phyloP scores from a whole-genome alignment of 805 yeast species.

The Yarrowia sp. region DNA sequence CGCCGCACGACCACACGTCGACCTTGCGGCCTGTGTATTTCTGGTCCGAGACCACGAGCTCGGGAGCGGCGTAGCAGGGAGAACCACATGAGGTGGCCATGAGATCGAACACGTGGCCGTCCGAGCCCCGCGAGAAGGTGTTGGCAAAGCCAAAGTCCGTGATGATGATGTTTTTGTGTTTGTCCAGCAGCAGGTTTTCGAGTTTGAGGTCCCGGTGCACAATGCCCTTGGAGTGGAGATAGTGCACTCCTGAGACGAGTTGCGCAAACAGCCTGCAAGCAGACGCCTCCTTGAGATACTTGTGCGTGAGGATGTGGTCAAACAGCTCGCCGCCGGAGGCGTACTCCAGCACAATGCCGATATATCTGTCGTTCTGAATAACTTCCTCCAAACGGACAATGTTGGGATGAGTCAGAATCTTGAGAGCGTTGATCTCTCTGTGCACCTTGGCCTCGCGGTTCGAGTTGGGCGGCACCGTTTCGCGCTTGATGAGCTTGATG shows the following conservation, averaged over 20 bases:
- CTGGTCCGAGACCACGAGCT: conserved; percentile 82
- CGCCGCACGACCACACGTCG: conserved; percentile 97
- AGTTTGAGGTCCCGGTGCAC: conserved; percentile 80
- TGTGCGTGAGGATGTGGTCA: conserved; percentile 86
- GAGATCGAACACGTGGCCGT: conserved; percentile 56
- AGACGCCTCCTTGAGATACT: conserved; percentile 81
- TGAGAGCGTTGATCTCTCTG: conserved; percentile 89
- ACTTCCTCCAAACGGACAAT: conserved; percentile 92
- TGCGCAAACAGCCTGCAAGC: conserved; percentile 93
- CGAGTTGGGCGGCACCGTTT: conserved; percentile 83
- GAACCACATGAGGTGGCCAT: conserved; percentile 97
- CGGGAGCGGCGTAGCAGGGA: conserved; percentile 99
- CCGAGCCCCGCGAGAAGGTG: conserved; percentile 58
- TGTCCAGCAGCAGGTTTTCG: conserved; percentile 78
- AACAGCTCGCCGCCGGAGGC: conserved; percentile 98
- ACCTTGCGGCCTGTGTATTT: conserved; percentile 93
- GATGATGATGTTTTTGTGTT: conserved; percentile 82
- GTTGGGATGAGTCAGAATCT: conserved; percentile 84
- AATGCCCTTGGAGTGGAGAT: conserved; percentile 80
- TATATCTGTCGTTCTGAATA: conserved; percentile 89
- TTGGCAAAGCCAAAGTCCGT: conserved; percentile 97
- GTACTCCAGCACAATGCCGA: conserved; percentile 94
- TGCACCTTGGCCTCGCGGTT: conserved; percentile 88
- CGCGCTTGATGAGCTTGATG: conserved; percentile 87
- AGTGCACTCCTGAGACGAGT: conserved; percentile 89